Percentiles rank a stretch among this genome's conserved stretches.
phyloP scores from a whole-genome alignment of 2,329 filamentous ascomycete genomes.

The Ophioceras dolichostomum region DNA sequence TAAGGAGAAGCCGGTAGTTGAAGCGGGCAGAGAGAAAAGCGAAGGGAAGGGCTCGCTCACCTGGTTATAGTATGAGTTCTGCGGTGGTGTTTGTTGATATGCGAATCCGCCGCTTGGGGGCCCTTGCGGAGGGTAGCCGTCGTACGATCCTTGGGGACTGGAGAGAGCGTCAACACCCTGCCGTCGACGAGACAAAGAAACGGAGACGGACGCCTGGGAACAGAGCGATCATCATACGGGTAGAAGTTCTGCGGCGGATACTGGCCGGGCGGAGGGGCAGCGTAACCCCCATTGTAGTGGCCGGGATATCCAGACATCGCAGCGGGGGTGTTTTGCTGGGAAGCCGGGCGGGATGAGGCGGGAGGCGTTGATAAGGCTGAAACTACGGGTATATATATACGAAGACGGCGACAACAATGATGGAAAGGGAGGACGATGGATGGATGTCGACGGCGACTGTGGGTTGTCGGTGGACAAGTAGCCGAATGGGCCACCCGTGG shows the following conservation, averaged over 20 bases:
- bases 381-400: too few relatives aligned
- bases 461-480: too few relatives aligned
- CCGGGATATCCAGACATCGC: conserved; percentile 8
- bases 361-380: background rate
- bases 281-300: conserved; percentile 7
- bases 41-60: too few relatives aligned
- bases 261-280: conserved; percentile 5
- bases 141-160: conserved; percentile 33
- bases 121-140: conserved; percentile 32
- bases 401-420: too few relatives aligned
- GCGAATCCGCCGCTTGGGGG: conserved; percentile 22
- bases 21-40: too few relatives aligned
- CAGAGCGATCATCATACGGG: conserved; percentile 3
- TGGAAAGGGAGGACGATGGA: too few relatives aligned
- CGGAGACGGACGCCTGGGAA: background rate
- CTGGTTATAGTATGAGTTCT: conserved; percentile 21
- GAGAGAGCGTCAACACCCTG: background rate
- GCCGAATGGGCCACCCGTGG: too few relatives aligned
- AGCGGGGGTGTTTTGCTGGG: too few relatives aligned
- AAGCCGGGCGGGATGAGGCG: background rate
- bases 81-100: conserved; percentile 34
- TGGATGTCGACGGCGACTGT: too few relatives aligned
- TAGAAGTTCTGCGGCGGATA: conserved; percentile 5
- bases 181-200: background rate
- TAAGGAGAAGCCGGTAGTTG: too few relatives aligned